Percentiles rank a stretch among this genome's conserved stretches.
These are phyloP conservation scores for Pestalotiopsis sp. DNA, from an alignment of 2,329 filamentous ascomycete genomes.

Conservation along the genomic window DNA sequence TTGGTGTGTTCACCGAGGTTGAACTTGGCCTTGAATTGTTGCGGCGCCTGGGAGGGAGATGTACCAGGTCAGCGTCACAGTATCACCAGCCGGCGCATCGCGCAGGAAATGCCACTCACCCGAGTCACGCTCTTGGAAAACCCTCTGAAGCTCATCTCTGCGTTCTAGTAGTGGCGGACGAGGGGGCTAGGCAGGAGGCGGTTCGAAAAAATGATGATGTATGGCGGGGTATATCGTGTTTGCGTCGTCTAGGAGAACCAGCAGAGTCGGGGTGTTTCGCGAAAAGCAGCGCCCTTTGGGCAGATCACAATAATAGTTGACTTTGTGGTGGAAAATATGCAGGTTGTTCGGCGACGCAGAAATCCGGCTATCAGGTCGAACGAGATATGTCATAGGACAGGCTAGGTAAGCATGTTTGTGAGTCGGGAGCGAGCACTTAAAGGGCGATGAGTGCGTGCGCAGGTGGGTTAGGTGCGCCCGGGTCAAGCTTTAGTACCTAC, in stretches of 20 bases:
- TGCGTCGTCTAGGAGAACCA: slow-evolving; percentile 4
- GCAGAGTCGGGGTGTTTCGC: neutral
- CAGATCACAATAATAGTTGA: neutral
- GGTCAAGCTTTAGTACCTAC: slow-evolving; percentile 8
- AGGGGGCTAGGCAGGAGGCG: neutral
- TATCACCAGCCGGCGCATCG: neutral
- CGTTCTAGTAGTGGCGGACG: neutral
- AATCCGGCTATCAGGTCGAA: neutral
- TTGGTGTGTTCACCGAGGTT: slow-evolving; percentile 96
- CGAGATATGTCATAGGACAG: neutral
- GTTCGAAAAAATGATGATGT: neutral
- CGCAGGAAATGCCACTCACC: slow-evolving; percentile 53
- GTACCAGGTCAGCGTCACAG: slow-evolving; percentile 6
- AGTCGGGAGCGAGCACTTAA: neutral
- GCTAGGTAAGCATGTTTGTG: neutral
- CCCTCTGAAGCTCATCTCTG: slow-evolving; percentile 91
- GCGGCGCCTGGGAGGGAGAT: slow-evolving; percentile 66
- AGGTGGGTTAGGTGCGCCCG: slow-evolving; percentile 1
- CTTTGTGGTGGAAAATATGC: neutral
- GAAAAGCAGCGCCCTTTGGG: neutral
- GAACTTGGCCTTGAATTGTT: slow-evolving; percentile 88
- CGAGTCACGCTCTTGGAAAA: slow-evolving; percentile 87
- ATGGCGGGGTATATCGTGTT: slow-evolving; percentile 6
- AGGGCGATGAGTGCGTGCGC: neutral
- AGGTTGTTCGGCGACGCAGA: neutral